Conservation (phyloP, 2,329 filamentous ascomycete species). For the Spiromastix sp. region DNA sequence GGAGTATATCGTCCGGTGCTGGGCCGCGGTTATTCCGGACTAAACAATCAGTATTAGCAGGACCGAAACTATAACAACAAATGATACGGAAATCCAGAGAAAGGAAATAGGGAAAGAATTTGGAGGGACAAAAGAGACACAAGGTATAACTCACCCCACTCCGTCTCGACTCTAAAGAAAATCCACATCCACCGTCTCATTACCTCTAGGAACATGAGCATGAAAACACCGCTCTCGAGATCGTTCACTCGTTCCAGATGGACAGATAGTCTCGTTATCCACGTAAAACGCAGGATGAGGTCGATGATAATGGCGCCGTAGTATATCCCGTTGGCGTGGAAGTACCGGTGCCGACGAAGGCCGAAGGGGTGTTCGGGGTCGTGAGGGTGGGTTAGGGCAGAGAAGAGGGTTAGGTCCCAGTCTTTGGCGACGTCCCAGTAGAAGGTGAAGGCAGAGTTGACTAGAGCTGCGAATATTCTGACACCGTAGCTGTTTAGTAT, state of each 20-base stretch:
- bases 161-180: slow-evolving; percentile 88
- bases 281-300: slow-evolving; percentile 74
- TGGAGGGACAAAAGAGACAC: slow-evolving; percentile 3
- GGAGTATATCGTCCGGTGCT: slow-evolving; percentile 58
- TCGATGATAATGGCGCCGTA: slow-evolving; percentile 73
- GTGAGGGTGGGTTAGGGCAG: slow-evolving; percentile 45
- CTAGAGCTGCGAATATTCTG: slow-evolving; percentile 62
- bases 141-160: slow-evolving; percentile 56
- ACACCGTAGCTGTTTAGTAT: background rate
- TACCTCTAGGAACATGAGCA: slow-evolving; percentile 80
- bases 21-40: slow-evolving; percentile 46
- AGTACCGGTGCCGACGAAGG: slow-evolving; percentile 62
- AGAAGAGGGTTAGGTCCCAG: slow-evolving; percentile 86
- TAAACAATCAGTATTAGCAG: slow-evolving; percentile 15
- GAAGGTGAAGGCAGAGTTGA: slow-evolving; percentile 92
- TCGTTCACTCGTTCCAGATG: slow-evolving; percentile 77
- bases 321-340: slow-evolving; percentile 64
- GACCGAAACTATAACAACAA: background rate
- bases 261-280: slow-evolving; percentile 77
- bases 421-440: slow-evolving; percentile 97
- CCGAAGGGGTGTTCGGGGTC: slow-evolving; percentile 63
- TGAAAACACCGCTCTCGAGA: slow-evolving; percentile 77
- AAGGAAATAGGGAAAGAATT: slow-evolving; percentile 12
- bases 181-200: slow-evolving; percentile 91
- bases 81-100: no score